Evolutionary conservation across 1,284 basidiomycete species (phyloP).

Genomic region (Cryptococcus sp.): DNA sequence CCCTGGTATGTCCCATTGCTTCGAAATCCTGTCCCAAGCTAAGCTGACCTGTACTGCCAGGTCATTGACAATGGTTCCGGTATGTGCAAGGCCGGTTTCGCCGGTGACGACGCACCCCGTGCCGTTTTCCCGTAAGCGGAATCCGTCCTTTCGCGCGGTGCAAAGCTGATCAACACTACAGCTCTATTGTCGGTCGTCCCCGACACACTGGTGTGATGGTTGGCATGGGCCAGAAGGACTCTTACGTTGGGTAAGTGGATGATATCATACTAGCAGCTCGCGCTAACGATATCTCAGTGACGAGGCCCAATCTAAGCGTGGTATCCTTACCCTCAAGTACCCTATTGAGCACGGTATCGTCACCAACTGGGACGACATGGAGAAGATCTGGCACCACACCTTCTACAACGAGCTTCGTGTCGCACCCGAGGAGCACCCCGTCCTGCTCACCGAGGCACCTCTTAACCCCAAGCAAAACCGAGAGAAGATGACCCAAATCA

Average conservation of each 20-base stretch:
- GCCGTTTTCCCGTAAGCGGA: slow-evolving; percentile 68
- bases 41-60: slow-evolving; percentile 36
- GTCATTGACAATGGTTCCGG: slow-evolving; percentile 85
- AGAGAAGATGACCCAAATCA: slow-evolving; percentile 97
- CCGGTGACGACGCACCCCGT: slow-evolving; percentile 74
- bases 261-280: neutral
- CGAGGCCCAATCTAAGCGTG: slow-evolving; percentile 93
- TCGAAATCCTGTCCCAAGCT: neutral
- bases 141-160: neutral
- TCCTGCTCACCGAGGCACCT: slow-evolving; percentile 90
- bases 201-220: slow-evolving; percentile 93
- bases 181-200: slow-evolving; percentile 87
- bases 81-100: slow-evolving; percentile 91
- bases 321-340: slow-evolving; percentile 89
- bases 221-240: slow-evolving; percentile 83
- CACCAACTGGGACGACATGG: slow-evolving; percentile 97
- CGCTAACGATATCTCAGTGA: slow-evolving; percentile 58
- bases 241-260: slow-evolving; percentile 71
- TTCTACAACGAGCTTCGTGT: slow-evolving; percentile 85
- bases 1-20: slow-evolving; percentile 33
- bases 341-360: slow-evolving; percentile 75
- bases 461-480: slow-evolving; percentile 92
- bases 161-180: slow-evolving; percentile 35
- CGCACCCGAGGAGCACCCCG: slow-evolving; percentile 81
- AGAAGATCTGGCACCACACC: slow-evolving; percentile 92